Percentiles rank a stretch among this genome's conserved stretches.
These are phyloP conservation scores for Fragilariopsis cylindrus DNA, from an alignment of 108 stramenopile species.

Conservation along the genomic window DNA sequence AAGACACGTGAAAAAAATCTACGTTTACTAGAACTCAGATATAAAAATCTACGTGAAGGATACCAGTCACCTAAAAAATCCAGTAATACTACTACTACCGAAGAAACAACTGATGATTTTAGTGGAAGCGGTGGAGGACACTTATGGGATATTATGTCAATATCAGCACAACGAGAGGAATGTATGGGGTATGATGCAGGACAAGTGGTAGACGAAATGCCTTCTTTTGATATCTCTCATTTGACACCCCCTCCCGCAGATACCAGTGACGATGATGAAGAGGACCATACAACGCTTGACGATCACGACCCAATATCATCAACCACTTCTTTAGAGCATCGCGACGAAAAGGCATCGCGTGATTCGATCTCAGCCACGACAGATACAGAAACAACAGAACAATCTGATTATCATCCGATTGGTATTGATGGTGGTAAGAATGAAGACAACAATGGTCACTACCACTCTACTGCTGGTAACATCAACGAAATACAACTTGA, in stretches of 20 bases:
- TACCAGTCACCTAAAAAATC: neutral
- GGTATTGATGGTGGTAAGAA: neutral
- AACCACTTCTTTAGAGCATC: neutral
- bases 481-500: constrained; percentile 9
- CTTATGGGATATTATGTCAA: neutral
- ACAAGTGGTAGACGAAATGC: too few relatives aligned
- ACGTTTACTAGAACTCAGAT: constrained; percentile 2
- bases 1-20: constrained; percentile 17
- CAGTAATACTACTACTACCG: neutral
- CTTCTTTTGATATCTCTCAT: too few relatives aligned
- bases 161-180: too few relatives aligned
- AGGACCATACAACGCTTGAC: neutral
- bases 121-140: neutral
- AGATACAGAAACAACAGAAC: neutral
- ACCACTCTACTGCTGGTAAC: neutral
- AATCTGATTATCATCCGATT: neutral
- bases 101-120: neutral
- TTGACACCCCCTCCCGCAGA: neutral
- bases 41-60: constrained; percentile 4
- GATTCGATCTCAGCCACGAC: neutral
- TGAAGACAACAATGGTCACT: neutral
- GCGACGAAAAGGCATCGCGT: neutral
- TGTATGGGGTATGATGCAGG: too few relatives aligned
- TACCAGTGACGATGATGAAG: neutral
- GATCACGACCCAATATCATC: constrained; percentile 7